phyloP scores from a whole-genome alignment of 1,284 basidiomycete genomes.

The Puccinia hordei region DNA sequence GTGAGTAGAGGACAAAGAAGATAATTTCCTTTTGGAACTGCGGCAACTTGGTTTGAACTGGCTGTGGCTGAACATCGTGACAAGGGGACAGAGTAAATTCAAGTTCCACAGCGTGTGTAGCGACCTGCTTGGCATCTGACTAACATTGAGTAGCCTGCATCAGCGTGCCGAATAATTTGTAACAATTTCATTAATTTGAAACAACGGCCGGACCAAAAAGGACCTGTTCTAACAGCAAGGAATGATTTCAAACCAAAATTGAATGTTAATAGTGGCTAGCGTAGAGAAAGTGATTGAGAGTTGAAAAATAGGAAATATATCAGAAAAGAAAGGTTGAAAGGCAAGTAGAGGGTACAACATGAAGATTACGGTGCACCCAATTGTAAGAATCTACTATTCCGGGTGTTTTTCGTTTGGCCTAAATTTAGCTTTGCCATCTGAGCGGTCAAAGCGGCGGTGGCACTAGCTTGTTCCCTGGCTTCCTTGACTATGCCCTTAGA shows the following conservation, averaged over 20 bases:
- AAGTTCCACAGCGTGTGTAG: conserved; percentile 70
- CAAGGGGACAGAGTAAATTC: conserved; percentile 87
- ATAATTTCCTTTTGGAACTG: conserved; percentile 95
- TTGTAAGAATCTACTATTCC: conserved; percentile 38
- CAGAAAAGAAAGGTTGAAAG: neutral
- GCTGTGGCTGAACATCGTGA: conserved; percentile 89
- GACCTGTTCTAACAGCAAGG: conserved; percentile 69
- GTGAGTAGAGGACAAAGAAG: conserved; percentile 98
- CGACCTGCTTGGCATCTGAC: conserved; percentile 71
- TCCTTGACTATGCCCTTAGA: conserved; percentile 30
- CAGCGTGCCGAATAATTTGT: conserved; percentile 78
- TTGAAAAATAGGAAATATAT: neutral
- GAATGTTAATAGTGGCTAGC: no score
- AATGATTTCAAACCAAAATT: neutral
- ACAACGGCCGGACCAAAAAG: conserved; percentile 85
- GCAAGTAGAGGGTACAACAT: neutral
- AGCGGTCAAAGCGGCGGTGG: conserved; percentile 45
- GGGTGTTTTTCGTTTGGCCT: conserved; percentile 23
- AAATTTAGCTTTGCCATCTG: conserved; percentile 47
- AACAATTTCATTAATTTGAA: conserved; percentile 89
- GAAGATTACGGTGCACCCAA: conserved; percentile 18
- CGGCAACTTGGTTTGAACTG: conserved; percentile 79
- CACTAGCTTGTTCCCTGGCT: conserved; percentile 49
- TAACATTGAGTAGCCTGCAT: conserved; percentile 81
- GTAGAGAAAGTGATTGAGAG: neutral